phyloP scores from a whole-genome alignment of 2,329 filamentous ascomycete genomes.

The Xylaria sp. region DNA sequence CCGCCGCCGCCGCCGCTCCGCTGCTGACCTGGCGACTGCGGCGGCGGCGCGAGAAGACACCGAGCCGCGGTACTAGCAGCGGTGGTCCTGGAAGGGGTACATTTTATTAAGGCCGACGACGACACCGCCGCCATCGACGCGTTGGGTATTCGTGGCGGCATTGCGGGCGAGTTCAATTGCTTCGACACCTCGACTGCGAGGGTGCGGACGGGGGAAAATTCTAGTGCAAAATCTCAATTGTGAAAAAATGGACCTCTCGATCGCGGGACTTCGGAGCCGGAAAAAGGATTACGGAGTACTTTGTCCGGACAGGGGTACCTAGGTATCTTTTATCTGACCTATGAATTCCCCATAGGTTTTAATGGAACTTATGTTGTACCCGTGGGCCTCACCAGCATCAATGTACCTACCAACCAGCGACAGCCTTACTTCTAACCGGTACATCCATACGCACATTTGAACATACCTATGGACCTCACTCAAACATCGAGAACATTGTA shows the following conservation, averaged over 20 bases:
- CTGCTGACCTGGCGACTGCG: conserved; percentile 10
- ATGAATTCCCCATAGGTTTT: too few species aligned
- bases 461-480: too few species aligned
- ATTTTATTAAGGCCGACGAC: conserved; percentile 15
- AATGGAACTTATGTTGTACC: too few species aligned
- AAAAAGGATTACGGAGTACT: neutral
- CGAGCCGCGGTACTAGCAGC: too few species aligned
- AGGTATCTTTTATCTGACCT: neutral
- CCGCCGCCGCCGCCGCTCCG: too few species aligned
- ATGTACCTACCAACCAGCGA: too few species aligned
- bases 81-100: neutral
- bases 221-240: conserved; percentile 6
- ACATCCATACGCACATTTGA: too few species aligned
- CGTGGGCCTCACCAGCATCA: too few species aligned
- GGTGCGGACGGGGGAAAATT: conserved; percentile 9
- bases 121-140: conserved; percentile 16
- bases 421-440: too few species aligned
- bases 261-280: neutral
- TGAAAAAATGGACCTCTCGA: neutral
- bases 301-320: neutral
- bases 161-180: conserved; percentile 23
- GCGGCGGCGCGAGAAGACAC: neutral
- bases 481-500: too few species aligned
- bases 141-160: conserved; percentile 33
- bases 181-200: conserved; percentile 12